Evolutionary conservation across 73 alveolate species (phyloP), one percentile per base, ranked within the genome.

Genomic region (Paramecium tetraurelia): DNA sequence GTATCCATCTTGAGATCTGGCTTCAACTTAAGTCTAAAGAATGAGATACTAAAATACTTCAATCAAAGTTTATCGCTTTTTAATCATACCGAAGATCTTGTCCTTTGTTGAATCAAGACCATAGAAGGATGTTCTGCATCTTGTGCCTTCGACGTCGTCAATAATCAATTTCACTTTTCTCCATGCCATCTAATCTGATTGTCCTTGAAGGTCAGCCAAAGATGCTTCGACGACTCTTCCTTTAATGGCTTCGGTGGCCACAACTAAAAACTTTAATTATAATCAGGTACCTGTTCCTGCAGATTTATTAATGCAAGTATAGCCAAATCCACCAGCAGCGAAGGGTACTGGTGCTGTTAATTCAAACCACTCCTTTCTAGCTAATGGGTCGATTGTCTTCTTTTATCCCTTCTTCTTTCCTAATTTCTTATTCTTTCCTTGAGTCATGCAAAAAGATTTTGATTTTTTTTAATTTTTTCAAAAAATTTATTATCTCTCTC

Each of bases 21-120:
- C 94, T 70, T 97, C 99, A 36, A 97, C 98, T 68, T 93, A 92
- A 94, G 98, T 80, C 87, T 75, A 31, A 10, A 38, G 9, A 16
- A 41, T 35, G 10, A 38, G 10, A 36, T 36, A 16, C 10, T 31
- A 33, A 33, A 36, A 1, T 75, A 75, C 97, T 92, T 98, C 99
- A 86, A 98, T 96, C 80, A 96, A 95, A 84, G 99, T 95, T 85
- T 97, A 97, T 99, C 99, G 96, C 96, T 98, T 98, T 95, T 96
- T 97, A 57, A 98, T 94, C 93, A 98, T 95, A 36, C 97, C 94
- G 95, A 98, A 95, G 85, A 95, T 93, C 93, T 86, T 87, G 93
- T 98, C 99, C 94, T 99, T 97, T 76, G 99, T 98, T 89, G 96
- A 92, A 93, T 97, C 99, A 93, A 98, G 72, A 29, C 99, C 99